Percentiles rank a stretch among this genome's conserved stretches.
These are phyloP conservation scores for Fusarium longipes DNA, from an alignment of 2,329 filamentous ascomycete genomes.

Conservation along the genomic window DNA sequence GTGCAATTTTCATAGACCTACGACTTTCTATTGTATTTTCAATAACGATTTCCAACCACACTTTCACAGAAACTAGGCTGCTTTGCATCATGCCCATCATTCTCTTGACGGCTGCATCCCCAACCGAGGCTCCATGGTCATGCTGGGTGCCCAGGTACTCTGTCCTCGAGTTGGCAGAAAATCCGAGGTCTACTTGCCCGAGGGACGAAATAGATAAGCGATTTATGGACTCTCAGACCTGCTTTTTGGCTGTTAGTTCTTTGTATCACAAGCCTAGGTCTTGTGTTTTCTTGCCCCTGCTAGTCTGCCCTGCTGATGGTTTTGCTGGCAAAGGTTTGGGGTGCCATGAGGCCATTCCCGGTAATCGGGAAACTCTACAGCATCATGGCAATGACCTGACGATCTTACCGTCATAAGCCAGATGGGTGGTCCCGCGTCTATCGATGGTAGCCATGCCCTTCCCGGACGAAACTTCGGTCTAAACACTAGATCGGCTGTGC, in stretches of 20 bases:
- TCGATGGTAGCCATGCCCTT: conserved; percentile 26
- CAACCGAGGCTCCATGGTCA: background rate
- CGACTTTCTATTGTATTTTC: conserved; percentile 28
- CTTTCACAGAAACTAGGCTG: conserved; percentile 10
- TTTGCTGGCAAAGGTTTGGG: conserved; percentile 22
- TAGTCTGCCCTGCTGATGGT: background rate
- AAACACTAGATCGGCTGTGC: conserved; percentile 11
- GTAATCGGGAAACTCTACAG: conserved; percentile 27
- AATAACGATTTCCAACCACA: conserved; percentile 20
- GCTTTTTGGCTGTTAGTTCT: too few relatives aligned
- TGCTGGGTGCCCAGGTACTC: background rate
- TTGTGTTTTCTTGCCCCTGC: too few relatives aligned
- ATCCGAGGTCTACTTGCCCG: too few relatives aligned
- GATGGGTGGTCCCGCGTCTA: conserved; percentile 24
- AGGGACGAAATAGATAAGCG: too few relatives aligned
- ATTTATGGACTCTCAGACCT: too few relatives aligned
- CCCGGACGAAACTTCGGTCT: conserved; percentile 22
- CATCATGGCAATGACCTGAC: conserved; percentile 21
- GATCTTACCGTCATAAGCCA: conserved; percentile 16
- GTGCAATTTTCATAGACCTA: conserved; percentile 38
- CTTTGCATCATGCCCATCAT: conserved; percentile 5
- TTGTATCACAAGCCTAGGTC: too few relatives aligned
- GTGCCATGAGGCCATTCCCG: conserved; percentile 36
- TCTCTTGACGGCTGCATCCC: conserved; percentile 15
- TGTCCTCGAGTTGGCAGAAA: too few relatives aligned